These are phyloP conservation scores for Tylopilus orsonianus DNA, from an alignment of 1,284 basidiomycete species.

Conservation along the genomic window DNA sequence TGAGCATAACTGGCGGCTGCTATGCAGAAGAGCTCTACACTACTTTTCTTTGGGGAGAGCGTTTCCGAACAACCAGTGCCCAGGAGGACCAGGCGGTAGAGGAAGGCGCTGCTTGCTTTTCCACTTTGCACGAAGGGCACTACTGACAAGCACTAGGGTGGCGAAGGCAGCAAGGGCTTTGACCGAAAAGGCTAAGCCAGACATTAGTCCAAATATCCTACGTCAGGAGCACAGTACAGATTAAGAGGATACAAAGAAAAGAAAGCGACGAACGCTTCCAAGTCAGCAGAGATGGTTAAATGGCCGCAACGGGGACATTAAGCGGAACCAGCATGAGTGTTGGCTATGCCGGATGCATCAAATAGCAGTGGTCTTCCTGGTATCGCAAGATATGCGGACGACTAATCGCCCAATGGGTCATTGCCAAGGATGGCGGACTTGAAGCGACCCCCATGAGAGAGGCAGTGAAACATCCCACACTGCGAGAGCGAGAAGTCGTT, in stretches of 20 bases:
- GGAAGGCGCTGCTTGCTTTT: conserved; percentile 19
- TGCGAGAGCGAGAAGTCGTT: too few relatives aligned
- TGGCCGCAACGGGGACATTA: conserved; percentile 1
- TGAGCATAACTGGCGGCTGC: neutral
- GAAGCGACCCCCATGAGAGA: neutral
- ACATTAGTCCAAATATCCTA: conserved; percentile 10
- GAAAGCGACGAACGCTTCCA: neutral
- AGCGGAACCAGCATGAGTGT: neutral
- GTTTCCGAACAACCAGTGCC: conserved; percentile 34
- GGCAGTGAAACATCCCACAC: neutral
- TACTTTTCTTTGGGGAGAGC: conserved; percentile 29
- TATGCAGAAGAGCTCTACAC: neutral
- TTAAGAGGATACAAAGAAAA: neutral
- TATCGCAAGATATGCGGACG: too few relatives aligned
- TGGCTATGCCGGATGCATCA: neutral
- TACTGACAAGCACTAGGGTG: conserved; percentile 18
- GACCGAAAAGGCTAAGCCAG: conserved; percentile 5
- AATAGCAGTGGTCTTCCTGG: neutral
- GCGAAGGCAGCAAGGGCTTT: conserved; percentile 23
- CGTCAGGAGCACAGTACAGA: neutral
- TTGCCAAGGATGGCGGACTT: neutral
- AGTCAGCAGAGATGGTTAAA: conserved; percentile 5
- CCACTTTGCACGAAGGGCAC: conserved; percentile 10
- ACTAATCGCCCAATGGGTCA: neutral
- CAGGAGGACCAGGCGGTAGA: conserved; percentile 33